These are phyloP conservation scores for Salix dunnii DNA, from an alignment of 345 rosid species.

Conservation along the genomic window DNA sequence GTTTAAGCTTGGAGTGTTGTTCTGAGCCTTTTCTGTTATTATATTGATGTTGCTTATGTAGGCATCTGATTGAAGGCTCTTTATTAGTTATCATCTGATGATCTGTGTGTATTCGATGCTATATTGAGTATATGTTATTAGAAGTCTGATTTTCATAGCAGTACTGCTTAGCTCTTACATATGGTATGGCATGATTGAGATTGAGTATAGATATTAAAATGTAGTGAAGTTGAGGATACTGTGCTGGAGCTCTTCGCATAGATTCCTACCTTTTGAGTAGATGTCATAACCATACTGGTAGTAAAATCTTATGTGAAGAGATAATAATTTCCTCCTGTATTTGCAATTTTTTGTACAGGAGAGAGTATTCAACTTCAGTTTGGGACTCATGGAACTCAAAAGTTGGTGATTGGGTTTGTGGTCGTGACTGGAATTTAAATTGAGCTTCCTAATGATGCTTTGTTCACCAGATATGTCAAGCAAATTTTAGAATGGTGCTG, in stretches of 20 bases:
- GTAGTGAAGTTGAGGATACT: conserved; percentile 19
- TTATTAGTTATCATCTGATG: not conserved
- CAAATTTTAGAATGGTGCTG: conserved; percentile 16
- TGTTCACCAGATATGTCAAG: conserved; percentile 12
- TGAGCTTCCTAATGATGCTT: conserved; percentile 12
- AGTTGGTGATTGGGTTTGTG: conserved; percentile 2
- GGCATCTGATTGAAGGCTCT: not conserved
- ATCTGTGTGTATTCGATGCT: conserved; percentile 11
- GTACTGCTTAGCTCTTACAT: not conserved
- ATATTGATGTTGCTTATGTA: conserved; percentile 4
- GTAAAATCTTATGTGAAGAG: conserved; percentile 8
- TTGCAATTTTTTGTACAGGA: conserved; percentile 24
- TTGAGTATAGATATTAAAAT: conserved; percentile 19
- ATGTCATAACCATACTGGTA: conserved; percentile 18
- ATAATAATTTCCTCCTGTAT: conserved; percentile 25
- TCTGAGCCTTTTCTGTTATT: conserved; percentile 12
- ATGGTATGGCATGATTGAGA: not conserved
- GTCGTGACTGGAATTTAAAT: conserved; percentile 16
- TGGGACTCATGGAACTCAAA: not conserved
- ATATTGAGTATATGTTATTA: not conserved
- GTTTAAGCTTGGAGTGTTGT: conserved; percentile 15
- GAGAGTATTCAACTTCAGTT: conserved; percentile 3
- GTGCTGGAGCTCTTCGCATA: conserved; percentile 14
- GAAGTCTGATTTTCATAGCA: conserved; percentile 11
- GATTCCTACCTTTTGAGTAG: conserved; percentile 2